A percentile compares a stretch with the other conserved stretches of the same genome.
These are phyloP conservation scores for Taphrina pruni DNA, from an alignment of 1,139 yeast genomes.

Conservation along the genomic window DNA sequence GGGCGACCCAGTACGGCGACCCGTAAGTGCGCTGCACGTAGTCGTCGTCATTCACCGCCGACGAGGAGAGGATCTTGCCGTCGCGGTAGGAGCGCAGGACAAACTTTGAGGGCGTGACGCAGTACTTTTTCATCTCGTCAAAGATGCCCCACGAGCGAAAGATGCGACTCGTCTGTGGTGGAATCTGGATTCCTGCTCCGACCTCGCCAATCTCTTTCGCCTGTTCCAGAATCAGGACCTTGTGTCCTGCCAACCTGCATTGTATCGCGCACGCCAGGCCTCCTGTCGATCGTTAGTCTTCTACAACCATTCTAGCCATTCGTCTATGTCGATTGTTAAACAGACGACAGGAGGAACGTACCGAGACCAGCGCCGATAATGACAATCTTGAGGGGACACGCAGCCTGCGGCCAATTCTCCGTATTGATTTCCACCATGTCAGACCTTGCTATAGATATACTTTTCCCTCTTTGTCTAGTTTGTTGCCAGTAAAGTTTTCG, in stretches of 20 bases:
- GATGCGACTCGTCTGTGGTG: slow-evolving; percentile 52
- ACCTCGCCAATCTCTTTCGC: slow-evolving; percentile 54
- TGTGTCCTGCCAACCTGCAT: slow-evolving; percentile 52
- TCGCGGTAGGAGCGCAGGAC: slow-evolving; percentile 49
- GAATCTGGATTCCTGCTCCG: slow-evolving; percentile 55
- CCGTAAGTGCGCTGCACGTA: slow-evolving; percentile 48
- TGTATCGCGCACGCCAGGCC: slow-evolving; percentile 55
- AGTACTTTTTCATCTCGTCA: slow-evolving; percentile 47
- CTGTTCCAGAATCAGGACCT: slow-evolving; percentile 53
- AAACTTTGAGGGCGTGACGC: slow-evolving; percentile 49
- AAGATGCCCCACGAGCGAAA: slow-evolving; percentile 50
- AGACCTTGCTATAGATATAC: no score
- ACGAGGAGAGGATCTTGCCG: slow-evolving; percentile 48
- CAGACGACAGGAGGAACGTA: background rate
- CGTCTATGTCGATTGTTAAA: background rate
- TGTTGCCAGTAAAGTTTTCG: no score
- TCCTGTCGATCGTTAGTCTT: background rate
- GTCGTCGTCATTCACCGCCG: slow-evolving; percentile 44
- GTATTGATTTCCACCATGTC: background rate
- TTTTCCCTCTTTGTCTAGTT: no score
- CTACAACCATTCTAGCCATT: no score
- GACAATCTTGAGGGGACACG: slow-evolving; percentile 39
- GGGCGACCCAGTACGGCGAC: slow-evolving; percentile 49
- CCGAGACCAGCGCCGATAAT: slow-evolving; percentile 56
- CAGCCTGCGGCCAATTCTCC: slow-evolving; percentile 17